These are phyloP conservation scores for Salix purpurea DNA, from an alignment of 345 rosid genomes.

Conservation along the genomic window DNA sequence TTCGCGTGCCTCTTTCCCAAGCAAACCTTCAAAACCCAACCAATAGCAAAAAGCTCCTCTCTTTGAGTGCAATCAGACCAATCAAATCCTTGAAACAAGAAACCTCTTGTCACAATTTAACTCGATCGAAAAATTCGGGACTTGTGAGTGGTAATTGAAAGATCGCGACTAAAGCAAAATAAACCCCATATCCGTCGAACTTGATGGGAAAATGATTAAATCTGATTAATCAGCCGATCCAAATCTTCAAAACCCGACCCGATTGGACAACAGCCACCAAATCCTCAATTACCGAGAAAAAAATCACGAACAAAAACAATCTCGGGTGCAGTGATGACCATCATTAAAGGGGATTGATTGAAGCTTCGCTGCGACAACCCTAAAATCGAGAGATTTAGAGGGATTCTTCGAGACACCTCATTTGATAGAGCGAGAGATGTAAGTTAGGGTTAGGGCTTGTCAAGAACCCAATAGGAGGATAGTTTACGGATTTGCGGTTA, in stretches of 20 bases:
- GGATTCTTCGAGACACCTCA: not conserved
- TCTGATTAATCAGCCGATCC: not conserved
- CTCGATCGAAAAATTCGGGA: not conserved
- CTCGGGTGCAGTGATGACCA: not conserved
- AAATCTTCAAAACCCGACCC: conserved; percentile 12
- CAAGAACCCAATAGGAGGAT: not conserved
- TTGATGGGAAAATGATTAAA: not conserved
- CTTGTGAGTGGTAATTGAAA: not conserved
- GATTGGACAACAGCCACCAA: not conserved
- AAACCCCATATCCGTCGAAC: not conserved
- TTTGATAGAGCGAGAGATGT: not conserved
- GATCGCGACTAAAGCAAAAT: conserved; percentile 7
- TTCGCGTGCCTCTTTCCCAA: not conserved
- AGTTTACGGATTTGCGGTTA: not conserved
- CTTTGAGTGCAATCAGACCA: not conserved
- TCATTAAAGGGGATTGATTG: not conserved
- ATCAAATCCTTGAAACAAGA: not conserved
- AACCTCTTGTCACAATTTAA: not conserved
- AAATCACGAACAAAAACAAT: not conserved
- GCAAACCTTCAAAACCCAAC: not conserved
- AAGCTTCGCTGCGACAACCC: not conserved
- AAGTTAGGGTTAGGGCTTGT: conserved; percentile 4
- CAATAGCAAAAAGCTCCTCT: not conserved
- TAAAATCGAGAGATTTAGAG: not conserved
- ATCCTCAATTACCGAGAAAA: not conserved